These are phyloP conservation scores for Trametes coccinea DNA, from an alignment of 768 basidiomycete genomes.

Conservation along the genomic window DNA sequence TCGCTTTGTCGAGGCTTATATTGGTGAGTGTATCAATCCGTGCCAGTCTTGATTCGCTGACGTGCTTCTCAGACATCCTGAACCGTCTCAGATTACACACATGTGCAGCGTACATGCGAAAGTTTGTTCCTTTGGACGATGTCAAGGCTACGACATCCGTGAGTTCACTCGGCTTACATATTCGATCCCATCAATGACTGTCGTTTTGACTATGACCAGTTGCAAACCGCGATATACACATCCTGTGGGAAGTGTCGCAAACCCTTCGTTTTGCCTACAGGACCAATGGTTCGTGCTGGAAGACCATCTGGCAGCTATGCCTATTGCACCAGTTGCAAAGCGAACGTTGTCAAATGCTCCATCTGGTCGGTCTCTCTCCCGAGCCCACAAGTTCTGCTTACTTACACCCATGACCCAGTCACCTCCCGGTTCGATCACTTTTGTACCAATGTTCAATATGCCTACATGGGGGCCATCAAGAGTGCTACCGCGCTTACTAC, in stretches of 20 bases:
- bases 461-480: constrained; percentile 78
- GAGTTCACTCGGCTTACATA: constrained; percentile 16
- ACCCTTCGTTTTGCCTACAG: constrained; percentile 43
- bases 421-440: constrained; percentile 69
- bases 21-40: constrained; percentile 48
- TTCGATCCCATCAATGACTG: neutral
- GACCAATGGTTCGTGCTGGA: constrained; percentile 25
- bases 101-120: constrained; percentile 75
- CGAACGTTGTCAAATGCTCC: constrained; percentile 51
- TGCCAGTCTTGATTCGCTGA: constrained; percentile 9
- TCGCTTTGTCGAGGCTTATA: constrained; percentile 68
- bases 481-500: constrained; percentile 65
- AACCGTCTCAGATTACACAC: constrained; percentile 60
- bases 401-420: constrained; percentile 43
- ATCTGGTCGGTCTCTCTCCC: constrained; percentile 60
- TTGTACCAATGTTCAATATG: constrained; percentile 78
- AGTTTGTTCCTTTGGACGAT: constrained; percentile 52
- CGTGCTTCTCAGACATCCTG: constrained; percentile 52
- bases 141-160: constrained; percentile 58
- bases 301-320: constrained; percentile 45
- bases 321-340: constrained; percentile 58
- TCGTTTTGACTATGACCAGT: constrained; percentile 37
- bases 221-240: constrained; percentile 72
- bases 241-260: constrained; percentile 71
- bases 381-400: neutral